A percentile compares a stretch with the other conserved stretches of the same genome.
Conservation (phyloP, 257 asterid genomes). For the Henckelia pumila region DNA sequence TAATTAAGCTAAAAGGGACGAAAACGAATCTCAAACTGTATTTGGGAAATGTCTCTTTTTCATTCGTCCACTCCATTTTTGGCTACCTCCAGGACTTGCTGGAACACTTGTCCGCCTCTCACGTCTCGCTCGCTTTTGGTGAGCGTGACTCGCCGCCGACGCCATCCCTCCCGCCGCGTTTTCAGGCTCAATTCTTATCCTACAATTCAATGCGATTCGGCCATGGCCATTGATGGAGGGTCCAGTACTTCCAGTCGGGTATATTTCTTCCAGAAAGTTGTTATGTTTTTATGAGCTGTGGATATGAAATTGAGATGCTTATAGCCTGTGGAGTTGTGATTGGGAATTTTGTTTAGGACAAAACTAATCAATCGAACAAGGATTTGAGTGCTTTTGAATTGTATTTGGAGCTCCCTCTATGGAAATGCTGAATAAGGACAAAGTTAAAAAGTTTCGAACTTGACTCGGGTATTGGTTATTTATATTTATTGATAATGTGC, state of each 20-base stretch:
- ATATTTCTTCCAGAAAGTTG: background rate
- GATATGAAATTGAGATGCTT: background rate
- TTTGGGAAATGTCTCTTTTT: slow-evolving; percentile 39
- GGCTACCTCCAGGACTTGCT: slow-evolving; percentile 28
- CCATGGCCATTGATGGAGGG: slow-evolving; percentile 49
- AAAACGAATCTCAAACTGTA: slow-evolving; percentile 28
- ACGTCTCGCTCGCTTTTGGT: slow-evolving; percentile 12
- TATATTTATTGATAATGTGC: slow-evolving; percentile 5
- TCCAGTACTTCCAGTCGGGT: slow-evolving; percentile 48
- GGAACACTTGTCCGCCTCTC: slow-evolving; percentile 23
- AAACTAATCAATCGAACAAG: background rate
- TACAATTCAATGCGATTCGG: slow-evolving; percentile 37
- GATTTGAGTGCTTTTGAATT: background rate
- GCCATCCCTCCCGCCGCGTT: slow-evolving; percentile 23
- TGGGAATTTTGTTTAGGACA: background rate
- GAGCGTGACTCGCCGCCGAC: slow-evolving; percentile 28
- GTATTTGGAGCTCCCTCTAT: slow-evolving; percentile 3
- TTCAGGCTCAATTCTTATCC: slow-evolving; percentile 25
- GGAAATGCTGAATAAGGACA: background rate
- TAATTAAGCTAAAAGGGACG: too few relatives aligned
- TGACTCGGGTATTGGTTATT: background rate
- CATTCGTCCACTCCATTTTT: slow-evolving; percentile 25
- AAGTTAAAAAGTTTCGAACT: slow-evolving; percentile 4
- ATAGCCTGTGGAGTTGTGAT: background rate
- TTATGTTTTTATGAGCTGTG: background rate